Evolutionary conservation across 2,329 filamentous ascomycete genomes (phyloP).

Genomic region (Endoconidiophora polonica): DNA sequence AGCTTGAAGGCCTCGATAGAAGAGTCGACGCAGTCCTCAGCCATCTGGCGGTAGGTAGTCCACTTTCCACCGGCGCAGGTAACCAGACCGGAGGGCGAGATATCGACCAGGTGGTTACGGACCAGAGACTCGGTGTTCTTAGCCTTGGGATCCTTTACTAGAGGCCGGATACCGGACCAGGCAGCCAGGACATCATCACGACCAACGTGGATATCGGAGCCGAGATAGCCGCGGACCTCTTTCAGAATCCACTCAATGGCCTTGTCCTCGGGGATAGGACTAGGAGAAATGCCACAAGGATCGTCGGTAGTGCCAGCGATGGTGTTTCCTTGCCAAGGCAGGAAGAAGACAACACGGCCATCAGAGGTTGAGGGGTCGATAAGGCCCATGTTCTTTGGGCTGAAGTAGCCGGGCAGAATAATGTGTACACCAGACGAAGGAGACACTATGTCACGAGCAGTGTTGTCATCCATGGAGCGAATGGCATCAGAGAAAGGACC

Average conservation of each 20-base stretch:
- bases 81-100: constrained; percentile 62
- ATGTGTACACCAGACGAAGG: constrained; percentile 76
- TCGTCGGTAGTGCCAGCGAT: constrained; percentile 81
- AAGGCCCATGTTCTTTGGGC: constrained; percentile 69
- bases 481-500: constrained; percentile 78
- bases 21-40: constrained; percentile 73
- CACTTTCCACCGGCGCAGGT: constrained; percentile 83
- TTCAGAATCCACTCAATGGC: constrained; percentile 79
- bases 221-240: constrained; percentile 67
- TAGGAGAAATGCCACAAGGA: constrained; percentile 51
- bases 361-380: constrained; percentile 78
- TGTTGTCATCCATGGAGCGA: constrained; percentile 65
- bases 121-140: constrained; percentile 76
- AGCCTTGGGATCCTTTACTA: constrained; percentile 74
- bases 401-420: constrained; percentile 75
- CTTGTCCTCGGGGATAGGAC: constrained; percentile 64
- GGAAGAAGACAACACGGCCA: constrained; percentile 81
- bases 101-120: constrained; percentile 68
- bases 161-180: constrained; percentile 74
- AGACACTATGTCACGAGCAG: constrained; percentile 60
- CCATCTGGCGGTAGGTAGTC: constrained; percentile 90
- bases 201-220: constrained; percentile 70
- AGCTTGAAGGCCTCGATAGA: constrained; percentile 55
- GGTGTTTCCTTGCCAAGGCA: constrained; percentile 85
- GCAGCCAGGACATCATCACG: constrained; percentile 77